A percentile compares a stretch with the other conserved stretches of the same genome.
phyloP scores from a whole-genome alignment of 495 filamentous ascomycete species.

The Pyronema omphalodes region DNA sequence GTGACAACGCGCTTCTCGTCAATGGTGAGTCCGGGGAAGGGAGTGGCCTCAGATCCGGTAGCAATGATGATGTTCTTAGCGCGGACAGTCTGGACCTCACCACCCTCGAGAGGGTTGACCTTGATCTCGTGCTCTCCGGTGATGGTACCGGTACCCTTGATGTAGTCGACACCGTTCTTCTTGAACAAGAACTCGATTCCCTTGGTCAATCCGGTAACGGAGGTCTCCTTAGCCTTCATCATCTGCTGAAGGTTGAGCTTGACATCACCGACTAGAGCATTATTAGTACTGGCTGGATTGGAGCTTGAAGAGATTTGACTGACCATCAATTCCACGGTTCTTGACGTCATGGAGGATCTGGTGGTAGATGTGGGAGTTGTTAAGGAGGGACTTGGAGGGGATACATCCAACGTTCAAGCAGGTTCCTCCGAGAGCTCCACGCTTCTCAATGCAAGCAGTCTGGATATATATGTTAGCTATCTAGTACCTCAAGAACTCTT shows the following conservation, averaged over 20 bases:
- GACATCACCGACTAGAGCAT: constrained; percentile 56
- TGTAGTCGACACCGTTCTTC: constrained; percentile 95
- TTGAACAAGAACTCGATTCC: constrained; percentile 95
- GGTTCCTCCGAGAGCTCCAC: constrained; percentile 82
- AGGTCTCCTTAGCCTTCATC: constrained; percentile 95
- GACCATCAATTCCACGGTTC: constrained; percentile 71
- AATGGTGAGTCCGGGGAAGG: constrained; percentile 86
- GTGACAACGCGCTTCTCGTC: constrained; percentile 96
- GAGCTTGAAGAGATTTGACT: constrained; percentile 1
- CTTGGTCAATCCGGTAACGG: constrained; percentile 79
- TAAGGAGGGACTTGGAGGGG: constrained; percentile 95
- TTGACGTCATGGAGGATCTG: constrained; percentile 93
- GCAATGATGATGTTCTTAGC: constrained; percentile 98
- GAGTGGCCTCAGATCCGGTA: constrained; percentile 82
- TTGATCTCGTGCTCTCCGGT: constrained; percentile 78
- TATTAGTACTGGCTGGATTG: neutral
- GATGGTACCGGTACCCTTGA: constrained; percentile 81
- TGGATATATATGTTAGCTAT: constrained; percentile 25
- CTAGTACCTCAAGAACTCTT: neutral
- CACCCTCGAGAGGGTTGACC: constrained; percentile 75
- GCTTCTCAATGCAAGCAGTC: constrained; percentile 98
- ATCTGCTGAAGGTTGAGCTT: constrained; percentile 86
- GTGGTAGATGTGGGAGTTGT: constrained; percentile 98
- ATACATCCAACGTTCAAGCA: constrained; percentile 99
- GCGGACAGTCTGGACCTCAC: constrained; percentile 55